Percentiles rank a stretch among this genome's conserved stretches.
phyloP scores from a whole-genome alignment of 805 yeast species.

The Saturnispora kantuleensis region DNA sequence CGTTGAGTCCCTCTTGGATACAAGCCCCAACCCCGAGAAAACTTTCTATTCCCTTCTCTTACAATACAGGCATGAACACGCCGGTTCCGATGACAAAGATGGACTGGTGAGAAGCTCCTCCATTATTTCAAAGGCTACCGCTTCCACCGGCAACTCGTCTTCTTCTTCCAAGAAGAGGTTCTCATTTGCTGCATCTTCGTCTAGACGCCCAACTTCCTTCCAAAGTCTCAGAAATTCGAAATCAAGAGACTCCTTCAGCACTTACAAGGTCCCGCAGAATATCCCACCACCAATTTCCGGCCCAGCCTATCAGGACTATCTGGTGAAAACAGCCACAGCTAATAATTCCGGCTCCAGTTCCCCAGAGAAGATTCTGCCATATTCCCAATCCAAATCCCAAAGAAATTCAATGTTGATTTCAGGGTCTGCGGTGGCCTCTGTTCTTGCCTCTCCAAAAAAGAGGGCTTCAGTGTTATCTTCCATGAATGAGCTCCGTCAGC shows the following conservation, averaged over 20 bases:
- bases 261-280: constrained; percentile 1
- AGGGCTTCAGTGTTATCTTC: constrained; percentile 15
- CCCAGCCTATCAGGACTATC: constrained; percentile 15
- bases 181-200: constrained; percentile 36
- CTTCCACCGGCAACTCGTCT: not conserved
- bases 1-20: constrained; percentile 20
- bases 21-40: constrained; percentile 28
- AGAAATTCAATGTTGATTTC: constrained; percentile 9
- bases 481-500: constrained; percentile 4
- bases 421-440: constrained; percentile 9
- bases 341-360: constrained; percentile 5
- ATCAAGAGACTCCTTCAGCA: constrained; percentile 15
- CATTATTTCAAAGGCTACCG: constrained; percentile 22
- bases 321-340: constrained; percentile 12
- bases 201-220: constrained; percentile 38
- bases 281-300: constrained; percentile 9
- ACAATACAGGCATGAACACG: constrained; percentile 29
- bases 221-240: constrained; percentile 22
- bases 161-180: constrained; percentile 30
- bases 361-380: not conserved
- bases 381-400: constrained; percentile 3
- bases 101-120: constrained; percentile 24
- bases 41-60: constrained; percentile 29
- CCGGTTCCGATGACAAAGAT: constrained; percentile 14
- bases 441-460: constrained; percentile 16